A percentile compares a stretch with the other conserved stretches of the same genome.
Conservation (phyloP, 495 filamentous ascomycete species). For the Podospora tetraspora region DNA sequence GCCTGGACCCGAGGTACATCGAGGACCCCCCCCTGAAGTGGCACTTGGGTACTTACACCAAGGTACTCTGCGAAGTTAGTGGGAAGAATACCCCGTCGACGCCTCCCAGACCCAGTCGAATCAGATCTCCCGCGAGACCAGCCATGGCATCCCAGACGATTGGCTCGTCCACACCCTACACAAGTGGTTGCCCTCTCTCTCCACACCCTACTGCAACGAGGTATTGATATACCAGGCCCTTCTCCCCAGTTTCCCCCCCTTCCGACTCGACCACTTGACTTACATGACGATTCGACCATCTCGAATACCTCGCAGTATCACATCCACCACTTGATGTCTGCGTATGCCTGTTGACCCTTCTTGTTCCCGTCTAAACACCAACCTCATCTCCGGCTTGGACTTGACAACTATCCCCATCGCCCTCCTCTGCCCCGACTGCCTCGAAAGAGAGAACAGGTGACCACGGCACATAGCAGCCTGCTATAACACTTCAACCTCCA, state of each 20-base stretch:
- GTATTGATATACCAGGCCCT: slow-evolving; percentile 23
- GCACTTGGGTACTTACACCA: background rate
- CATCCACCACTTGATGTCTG: background rate
- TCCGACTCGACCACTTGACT: slow-evolving; percentile 10
- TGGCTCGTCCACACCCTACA: slow-evolving; percentile 23
- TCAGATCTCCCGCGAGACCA: slow-evolving; percentile 19
- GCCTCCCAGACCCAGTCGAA: slow-evolving; percentile 19
- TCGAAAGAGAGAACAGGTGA: background rate
- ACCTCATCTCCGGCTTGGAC: background rate
- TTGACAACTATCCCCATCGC: background rate
- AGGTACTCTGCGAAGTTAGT: background rate
- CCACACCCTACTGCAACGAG: slow-evolving; percentile 8
- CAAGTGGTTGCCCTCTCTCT: slow-evolving; percentile 12
- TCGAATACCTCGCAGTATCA: slow-evolving; percentile 2
- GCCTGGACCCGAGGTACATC: background rate
- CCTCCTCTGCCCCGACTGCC: background rate
- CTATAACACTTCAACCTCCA: background rate
- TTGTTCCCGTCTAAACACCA: background rate
- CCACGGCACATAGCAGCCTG: background rate
- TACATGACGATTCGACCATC: slow-evolving; percentile 11
- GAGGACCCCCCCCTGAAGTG: background rate
- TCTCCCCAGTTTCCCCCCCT: slow-evolving; percentile 13
- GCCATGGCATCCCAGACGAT: slow-evolving; percentile 20
- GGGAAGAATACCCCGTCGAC: slow-evolving; percentile 11
- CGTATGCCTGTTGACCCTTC: background rate